These are phyloP conservation scores for Chrysosporium keratinophilum DNA, from an alignment of 2,329 filamentous ascomycete species.

Conservation along the genomic window DNA sequence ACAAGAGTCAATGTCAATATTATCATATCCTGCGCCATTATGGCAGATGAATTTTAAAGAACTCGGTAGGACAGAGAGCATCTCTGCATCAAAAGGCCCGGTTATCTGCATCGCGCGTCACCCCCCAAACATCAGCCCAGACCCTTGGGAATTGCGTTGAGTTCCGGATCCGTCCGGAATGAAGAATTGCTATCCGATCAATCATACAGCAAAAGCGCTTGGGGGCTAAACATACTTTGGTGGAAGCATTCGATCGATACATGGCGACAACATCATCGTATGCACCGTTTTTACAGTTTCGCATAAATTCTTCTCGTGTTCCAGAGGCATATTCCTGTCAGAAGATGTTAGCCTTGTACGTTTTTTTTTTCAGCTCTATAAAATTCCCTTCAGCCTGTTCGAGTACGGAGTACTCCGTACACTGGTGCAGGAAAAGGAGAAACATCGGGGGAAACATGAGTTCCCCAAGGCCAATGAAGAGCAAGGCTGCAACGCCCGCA, in stretches of 20 bases:
- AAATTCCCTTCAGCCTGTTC: background rate
- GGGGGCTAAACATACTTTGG: slow-evolving; percentile 27
- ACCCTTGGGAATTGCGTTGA: background rate
- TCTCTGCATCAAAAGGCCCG: slow-evolving; percentile 41
- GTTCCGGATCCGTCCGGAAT: background rate
- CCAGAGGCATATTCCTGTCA: slow-evolving; percentile 45
- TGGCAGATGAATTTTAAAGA: slow-evolving; percentile 43
- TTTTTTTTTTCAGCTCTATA: background rate
- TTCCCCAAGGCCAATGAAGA: background rate
- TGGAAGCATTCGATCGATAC: slow-evolving; percentile 50
- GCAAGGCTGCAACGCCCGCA: background rate
- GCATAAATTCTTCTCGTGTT: slow-evolving; percentile 46
- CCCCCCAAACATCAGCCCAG: background rate
- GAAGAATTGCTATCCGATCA: background rate
- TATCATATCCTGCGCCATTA: slow-evolving; percentile 52
- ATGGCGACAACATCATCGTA: slow-evolving; percentile 48
- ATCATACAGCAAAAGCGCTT: background rate
- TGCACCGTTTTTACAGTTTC: slow-evolving; percentile 44
- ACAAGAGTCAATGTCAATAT: slow-evolving; percentile 47
- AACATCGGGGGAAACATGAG: background rate
- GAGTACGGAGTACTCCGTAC: too few species aligned
- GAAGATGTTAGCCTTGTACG: background rate
- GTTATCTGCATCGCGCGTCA: slow-evolving; percentile 26
- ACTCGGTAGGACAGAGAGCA: slow-evolving; percentile 37
- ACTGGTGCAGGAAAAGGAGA: background rate